Conservation (phyloP, 768 basidiomycete species). For the Lactarius sp. region DNA sequence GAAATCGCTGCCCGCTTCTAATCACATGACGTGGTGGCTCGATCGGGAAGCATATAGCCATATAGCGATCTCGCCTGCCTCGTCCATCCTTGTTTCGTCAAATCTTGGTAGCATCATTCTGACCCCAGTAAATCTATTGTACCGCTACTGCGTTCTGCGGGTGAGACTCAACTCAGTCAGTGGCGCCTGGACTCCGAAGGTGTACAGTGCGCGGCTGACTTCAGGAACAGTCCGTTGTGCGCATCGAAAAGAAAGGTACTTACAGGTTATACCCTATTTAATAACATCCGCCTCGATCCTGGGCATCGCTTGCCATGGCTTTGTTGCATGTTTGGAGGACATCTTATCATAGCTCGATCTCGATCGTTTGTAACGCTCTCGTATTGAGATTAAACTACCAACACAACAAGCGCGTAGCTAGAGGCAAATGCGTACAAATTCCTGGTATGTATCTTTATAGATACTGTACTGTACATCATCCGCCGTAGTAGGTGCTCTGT, state of each 20-base stretch:
- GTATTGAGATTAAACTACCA: conserved; percentile 34
- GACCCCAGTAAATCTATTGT: conserved; percentile 52
- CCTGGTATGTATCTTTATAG: too few species aligned
- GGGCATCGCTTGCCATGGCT: conserved; percentile 80
- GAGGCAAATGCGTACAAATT: too few species aligned
- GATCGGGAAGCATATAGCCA: conserved; percentile 70
- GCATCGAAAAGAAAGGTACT: conserved; percentile 34
- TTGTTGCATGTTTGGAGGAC: conserved; percentile 43
- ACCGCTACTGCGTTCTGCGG: conserved; percentile 53
- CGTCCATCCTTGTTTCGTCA: conserved; percentile 72
- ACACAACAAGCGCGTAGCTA: too few species aligned
- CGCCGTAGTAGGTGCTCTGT: too few species aligned
- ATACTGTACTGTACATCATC: too few species aligned
- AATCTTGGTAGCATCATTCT: conserved; percentile 51
- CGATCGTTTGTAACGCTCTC: conserved; percentile 60
- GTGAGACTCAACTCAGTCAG: conserved; percentile 74
- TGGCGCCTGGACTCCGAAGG: not conserved
- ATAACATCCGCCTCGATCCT: conserved; percentile 65
- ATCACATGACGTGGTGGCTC: conserved; percentile 47
- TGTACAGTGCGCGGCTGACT: not conserved
- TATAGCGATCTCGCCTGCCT: conserved; percentile 70
- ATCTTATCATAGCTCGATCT: conserved; percentile 46
- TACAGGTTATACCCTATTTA: conserved; percentile 56
- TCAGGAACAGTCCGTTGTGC: conserved; percentile 42
- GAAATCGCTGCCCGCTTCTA: conserved; percentile 42